Percentiles rank a stretch among this genome's conserved stretches.
These are phyloP conservation scores for Mortierella sp. DNA, from an alignment of 371 early-diverging fungal genomes.

Conservation along the genomic window DNA sequence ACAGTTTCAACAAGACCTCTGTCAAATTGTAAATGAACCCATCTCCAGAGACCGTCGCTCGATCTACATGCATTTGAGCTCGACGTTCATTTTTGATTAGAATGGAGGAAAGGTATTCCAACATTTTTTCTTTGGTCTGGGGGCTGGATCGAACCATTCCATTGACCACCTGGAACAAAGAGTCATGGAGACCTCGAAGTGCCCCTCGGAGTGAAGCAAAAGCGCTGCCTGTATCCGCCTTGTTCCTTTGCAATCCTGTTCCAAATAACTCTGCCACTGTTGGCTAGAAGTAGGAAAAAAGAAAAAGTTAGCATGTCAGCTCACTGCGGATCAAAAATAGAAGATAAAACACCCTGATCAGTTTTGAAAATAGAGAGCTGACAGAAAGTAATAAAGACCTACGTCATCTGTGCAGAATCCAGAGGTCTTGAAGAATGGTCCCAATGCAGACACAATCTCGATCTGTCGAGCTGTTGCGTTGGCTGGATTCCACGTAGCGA, in stretches of 20 bases:
- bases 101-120: slow-evolving; percentile 73
- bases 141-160: slow-evolving; percentile 76
- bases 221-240: slow-evolving; percentile 67
- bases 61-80: slow-evolving; percentile 86
- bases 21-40: slow-evolving; percentile 89
- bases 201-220: slow-evolving; percentile 76
- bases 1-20: slow-evolving; percentile 71
- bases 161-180: slow-evolving; percentile 75
- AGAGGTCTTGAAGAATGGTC: slow-evolving; percentile 76
- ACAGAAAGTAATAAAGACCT: slow-evolving; percentile 16
- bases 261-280: slow-evolving; percentile 74
- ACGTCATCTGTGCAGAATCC: slow-evolving; percentile 67
- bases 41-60: slow-evolving; percentile 79
- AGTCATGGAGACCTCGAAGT: slow-evolving; percentile 64
- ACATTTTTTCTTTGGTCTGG: slow-evolving; percentile 63
- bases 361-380: background rate
- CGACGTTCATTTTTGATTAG: slow-evolving; percentile 78
- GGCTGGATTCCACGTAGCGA: slow-evolving; percentile 71
- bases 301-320: background rate
- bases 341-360: no score
- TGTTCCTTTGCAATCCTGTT: slow-evolving; percentile 61
- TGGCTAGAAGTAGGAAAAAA: slow-evolving; percentile 62
- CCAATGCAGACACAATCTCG: slow-evolving; percentile 76
- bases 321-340: background rate
- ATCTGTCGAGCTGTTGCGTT: slow-evolving; percentile 65